A percentile compares a stretch with the other conserved stretches of the same genome.
These are phyloP conservation scores for Eucalyptus shirleyi DNA, from an alignment of 345 rosid species.

Conservation along the genomic window DNA sequence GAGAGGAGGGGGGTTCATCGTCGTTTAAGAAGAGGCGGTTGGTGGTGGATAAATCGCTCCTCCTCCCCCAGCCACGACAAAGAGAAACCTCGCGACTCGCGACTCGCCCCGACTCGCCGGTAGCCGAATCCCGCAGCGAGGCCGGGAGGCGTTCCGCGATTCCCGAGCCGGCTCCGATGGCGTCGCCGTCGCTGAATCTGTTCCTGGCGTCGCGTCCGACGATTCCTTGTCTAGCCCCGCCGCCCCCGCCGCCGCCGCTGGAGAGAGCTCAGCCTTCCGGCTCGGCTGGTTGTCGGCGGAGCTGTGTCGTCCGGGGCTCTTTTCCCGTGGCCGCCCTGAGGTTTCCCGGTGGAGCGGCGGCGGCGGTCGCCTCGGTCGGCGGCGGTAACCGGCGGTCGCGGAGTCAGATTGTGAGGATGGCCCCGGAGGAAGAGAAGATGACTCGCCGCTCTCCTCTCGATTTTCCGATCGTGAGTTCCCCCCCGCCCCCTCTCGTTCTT, in stretches of 20 bases:
- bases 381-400: background rate
- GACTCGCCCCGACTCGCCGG: background rate
- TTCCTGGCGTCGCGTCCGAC: background rate
- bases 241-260: background rate
- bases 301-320: background rate
- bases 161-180: background rate
- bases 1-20: background rate
- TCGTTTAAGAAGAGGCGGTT: background rate
- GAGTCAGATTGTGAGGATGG: conserved; percentile 22
- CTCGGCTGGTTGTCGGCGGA: background rate
- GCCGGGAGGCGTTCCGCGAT: background rate
- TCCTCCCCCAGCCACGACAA: background rate
- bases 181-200: background rate
- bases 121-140: background rate
- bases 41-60: background rate
- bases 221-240: background rate
- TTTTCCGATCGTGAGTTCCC: conserved; percentile 13
- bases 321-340: background rate
- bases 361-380: background rate
- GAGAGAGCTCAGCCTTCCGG: background rate
- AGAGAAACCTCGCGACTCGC: background rate
- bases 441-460: conserved; percentile 35
- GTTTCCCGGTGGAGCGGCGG: background rate
- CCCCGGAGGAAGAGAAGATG: conserved; percentile 30
- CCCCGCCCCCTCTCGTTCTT: background rate